phyloP scores from a whole-genome alignment of 805 yeast species.

The Wickerhamiella hasegawae region DNA sequence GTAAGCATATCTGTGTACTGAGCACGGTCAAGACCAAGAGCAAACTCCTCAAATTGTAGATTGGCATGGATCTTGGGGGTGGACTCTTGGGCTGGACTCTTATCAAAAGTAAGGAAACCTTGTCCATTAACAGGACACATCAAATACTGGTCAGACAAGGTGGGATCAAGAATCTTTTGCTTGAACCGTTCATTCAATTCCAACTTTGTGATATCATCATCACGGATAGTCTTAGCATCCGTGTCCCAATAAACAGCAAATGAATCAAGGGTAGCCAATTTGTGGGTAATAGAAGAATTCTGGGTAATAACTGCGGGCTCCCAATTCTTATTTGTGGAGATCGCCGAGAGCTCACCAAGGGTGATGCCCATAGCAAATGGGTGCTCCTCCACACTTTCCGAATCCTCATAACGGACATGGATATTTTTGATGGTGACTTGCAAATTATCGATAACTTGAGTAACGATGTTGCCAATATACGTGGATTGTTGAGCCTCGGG shows the following conservation, averaged over 20 bases:
- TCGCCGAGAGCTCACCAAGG: constrained; percentile 74
- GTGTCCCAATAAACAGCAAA: constrained; percentile 79
- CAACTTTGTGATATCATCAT: constrained; percentile 23
- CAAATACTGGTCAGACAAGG: constrained; percentile 25
- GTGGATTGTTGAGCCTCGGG: constrained; percentile 42
- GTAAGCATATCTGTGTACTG: constrained; percentile 73
- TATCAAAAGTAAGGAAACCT: constrained; percentile 70
- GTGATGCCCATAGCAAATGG: constrained; percentile 79
- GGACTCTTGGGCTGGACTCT: constrained; percentile 35
- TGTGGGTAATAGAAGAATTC: constrained; percentile 49
- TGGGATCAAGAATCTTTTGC: constrained; percentile 12
- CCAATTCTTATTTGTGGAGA: constrained; percentile 79
- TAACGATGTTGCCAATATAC: constrained; percentile 71
- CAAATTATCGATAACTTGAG: constrained; percentile 83
- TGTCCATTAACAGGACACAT: constrained; percentile 78
- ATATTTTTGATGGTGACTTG: constrained; percentile 84
- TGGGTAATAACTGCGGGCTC: constrained; percentile 68
- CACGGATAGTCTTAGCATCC: constrained; percentile 32
- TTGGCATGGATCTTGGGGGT: constrained; percentile 47
- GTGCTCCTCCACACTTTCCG: constrained; percentile 44
- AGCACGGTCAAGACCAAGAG: constrained; percentile 67
- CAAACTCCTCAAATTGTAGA: constrained; percentile 72
- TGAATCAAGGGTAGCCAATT: constrained; percentile 57
- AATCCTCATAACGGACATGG: constrained; percentile 85
- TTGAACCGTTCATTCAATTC: constrained; percentile 25